These are phyloP conservation scores for Penicillium sp. DNA, from an alignment of 2,329 filamentous ascomycete species.

Conservation along the genomic window DNA sequence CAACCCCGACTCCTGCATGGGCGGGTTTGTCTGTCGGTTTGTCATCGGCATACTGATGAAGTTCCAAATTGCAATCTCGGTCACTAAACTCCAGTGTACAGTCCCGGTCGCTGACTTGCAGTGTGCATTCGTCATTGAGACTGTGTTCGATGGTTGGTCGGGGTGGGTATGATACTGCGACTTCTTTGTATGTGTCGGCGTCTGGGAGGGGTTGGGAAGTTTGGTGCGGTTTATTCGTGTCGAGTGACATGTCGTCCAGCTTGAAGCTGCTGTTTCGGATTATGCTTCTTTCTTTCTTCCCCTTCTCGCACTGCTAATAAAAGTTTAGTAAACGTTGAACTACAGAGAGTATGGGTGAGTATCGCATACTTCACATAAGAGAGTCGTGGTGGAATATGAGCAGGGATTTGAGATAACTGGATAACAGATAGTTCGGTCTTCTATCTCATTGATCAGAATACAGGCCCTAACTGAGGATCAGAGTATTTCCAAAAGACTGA, in stretches of 20 bases:
- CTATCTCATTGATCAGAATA: not conserved
- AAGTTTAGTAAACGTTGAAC: not conserved
- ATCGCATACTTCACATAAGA: not conserved
- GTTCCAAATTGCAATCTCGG: constrained; percentile 2
- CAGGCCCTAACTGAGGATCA: not conserved
- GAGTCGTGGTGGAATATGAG: not conserved
- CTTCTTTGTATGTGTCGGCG: constrained; percentile 6
- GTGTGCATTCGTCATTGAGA: not conserved
- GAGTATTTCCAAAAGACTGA: not conserved
- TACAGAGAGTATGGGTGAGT: not conserved
- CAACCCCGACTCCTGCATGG: not conserved
- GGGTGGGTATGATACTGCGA: not conserved
- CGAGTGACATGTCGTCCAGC: not conserved
- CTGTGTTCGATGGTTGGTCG: not conserved
- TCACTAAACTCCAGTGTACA: constrained; percentile 4
- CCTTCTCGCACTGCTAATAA: not conserved
- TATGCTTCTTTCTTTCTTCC: not conserved
- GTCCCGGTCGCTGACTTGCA: constrained; percentile 5
- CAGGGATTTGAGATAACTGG: not conserved
- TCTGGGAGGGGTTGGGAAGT: not conserved
- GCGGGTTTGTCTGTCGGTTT: not conserved
- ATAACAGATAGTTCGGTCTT: not conserved
- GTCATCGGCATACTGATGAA: constrained; percentile 1
- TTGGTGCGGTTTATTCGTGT: constrained; percentile 2
- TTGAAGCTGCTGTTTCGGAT: not conserved